Base-by-base conservation (phyloP, 805 yeast genomes). In the Yamadazyma laniorum region DNA sequence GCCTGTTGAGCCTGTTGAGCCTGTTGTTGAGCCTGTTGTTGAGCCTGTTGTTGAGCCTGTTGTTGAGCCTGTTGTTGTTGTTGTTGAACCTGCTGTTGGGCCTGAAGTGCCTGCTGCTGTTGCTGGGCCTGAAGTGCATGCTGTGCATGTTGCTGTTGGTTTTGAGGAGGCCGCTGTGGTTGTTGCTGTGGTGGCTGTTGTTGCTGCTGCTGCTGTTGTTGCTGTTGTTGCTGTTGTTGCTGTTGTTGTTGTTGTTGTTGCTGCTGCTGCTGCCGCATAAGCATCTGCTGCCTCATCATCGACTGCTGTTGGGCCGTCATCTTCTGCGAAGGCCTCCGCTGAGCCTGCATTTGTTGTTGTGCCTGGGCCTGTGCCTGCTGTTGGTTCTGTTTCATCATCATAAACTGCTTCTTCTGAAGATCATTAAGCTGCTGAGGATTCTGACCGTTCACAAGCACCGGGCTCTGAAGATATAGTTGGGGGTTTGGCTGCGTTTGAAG, bases 341-440 rank as follows among this genome's bases (percentile, higher is more conserved):
- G 38, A 27, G 22, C 17, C 21, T 32, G 36, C 19, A 32, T 21
- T 18, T 32, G 35, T 18, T 32, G 35, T 31, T 39, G 51, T 11
- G 37, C 38, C 21, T 37, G 45, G 14, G 39, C 39, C 31, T 48
- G 50, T 9, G 37, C 41, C 22, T 40, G 42, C 21, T 31, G 33
- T 14, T 39, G 43, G 12, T 34, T 50, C 31, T 52, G 52, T 30
- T 48, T 49, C 43, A 45, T 45, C 40, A 47, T 40, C 33, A 50
- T 25, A 18, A 47, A 49, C 21, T 49, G 57, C 34, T 49, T 49
- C 42, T 49, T 48, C 25, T 50, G 52, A 12, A 48, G 21, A 32
- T 51, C 48, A 29, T 45, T 52, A 27, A 50, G 52, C 27, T 36
- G 30, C 9, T 21, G 23, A 6, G 35, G 25, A 16, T 32, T 35